Evolutionary conservation across 2,329 filamentous ascomycete species (phyloP).

Genomic region (Periglandula ipomoeae): DNA sequence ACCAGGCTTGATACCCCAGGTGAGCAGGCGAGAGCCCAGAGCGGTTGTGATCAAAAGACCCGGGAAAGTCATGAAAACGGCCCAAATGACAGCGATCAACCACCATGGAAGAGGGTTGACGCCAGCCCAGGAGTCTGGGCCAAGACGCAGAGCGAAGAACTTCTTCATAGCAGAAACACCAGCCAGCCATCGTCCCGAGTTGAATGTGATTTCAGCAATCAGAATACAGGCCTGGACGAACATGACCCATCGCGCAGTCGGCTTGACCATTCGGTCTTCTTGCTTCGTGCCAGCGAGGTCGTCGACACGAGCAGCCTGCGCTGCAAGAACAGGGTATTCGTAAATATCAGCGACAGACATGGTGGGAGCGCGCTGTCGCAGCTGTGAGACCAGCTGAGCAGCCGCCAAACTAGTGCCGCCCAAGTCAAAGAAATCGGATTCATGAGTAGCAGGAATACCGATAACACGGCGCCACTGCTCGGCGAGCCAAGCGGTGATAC

Average conservation of each 20-base stretch:
- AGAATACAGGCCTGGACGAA: conserved; percentile 11
- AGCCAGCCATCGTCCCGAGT: conserved; percentile 8
- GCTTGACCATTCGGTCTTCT: conserved; percentile 9
- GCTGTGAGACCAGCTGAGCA: conserved; percentile 14
- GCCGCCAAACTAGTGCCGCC: conserved; percentile 15
- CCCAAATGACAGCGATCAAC: conserved; percentile 9
- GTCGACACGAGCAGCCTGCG: conserved; percentile 12
- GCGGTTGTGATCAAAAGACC: conserved; percentile 12
- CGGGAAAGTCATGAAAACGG: conserved; percentile 9
- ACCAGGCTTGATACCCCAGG: conserved; percentile 11
- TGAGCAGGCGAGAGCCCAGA: conserved; percentile 6
- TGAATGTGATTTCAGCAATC: conserved; percentile 8
- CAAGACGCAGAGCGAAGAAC: conserved; percentile 8
- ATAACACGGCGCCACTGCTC: conserved; percentile 14
- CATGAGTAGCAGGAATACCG: conserved; percentile 8
- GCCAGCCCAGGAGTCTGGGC: conserved; percentile 8
- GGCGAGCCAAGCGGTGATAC: conserved; percentile 13
- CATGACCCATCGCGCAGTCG: conserved; percentile 13
- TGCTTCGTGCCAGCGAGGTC: conserved; percentile 10
- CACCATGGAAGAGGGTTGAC: conserved; percentile 10
- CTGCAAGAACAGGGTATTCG: conserved; percentile 10
- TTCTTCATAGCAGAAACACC: conserved; percentile 8
- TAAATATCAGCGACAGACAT: conserved; percentile 15
- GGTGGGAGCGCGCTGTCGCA: conserved; percentile 11
- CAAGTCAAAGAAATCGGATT: conserved; percentile 14